A percentile compares a stretch with the other conserved stretches of the same genome.
Conservation (phyloP, 495 filamentous ascomycete species). For the Trichoderma erinaceum region DNA sequence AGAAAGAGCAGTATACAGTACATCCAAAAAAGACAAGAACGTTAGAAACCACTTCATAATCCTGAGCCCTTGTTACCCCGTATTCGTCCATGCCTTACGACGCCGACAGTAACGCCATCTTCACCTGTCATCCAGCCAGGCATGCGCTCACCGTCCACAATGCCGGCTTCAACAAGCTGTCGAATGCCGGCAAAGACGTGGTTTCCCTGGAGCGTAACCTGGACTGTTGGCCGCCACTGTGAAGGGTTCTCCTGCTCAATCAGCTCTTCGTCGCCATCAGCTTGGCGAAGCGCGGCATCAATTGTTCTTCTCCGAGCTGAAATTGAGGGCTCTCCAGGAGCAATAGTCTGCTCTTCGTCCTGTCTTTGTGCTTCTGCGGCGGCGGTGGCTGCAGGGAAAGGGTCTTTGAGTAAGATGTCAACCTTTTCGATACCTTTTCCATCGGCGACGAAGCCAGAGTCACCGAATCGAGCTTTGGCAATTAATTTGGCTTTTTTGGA, state of each 20-base stretch:
- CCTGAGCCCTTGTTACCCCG: conserved; percentile 43
- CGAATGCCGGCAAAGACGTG: conserved; percentile 81
- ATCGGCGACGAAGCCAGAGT: conserved; percentile 42
- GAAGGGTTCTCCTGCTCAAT: background rate
- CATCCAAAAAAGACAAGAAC: conserved; percentile 4
- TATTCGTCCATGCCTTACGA: conserved; percentile 57
- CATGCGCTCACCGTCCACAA: conserved; percentile 68
- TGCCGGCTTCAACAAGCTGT: conserved; percentile 64
- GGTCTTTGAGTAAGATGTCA: conserved; percentile 53
- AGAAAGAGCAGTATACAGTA: conserved; percentile 14
- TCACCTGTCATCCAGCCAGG: conserved; percentile 91
- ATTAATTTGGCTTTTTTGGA: conserved; percentile 40
- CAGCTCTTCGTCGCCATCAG: conserved; percentile 22
- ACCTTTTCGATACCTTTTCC: conserved; percentile 54
- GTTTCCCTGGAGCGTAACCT: conserved; percentile 61
- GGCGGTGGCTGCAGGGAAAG: conserved; percentile 42
- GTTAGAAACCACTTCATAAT: conserved; percentile 23
- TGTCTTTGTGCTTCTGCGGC: conserved; percentile 18
- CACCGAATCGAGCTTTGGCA: conserved; percentile 53
- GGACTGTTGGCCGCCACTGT: conserved; percentile 35
- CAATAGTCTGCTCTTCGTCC: conserved; percentile 25
- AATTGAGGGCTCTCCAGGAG: conserved; percentile 28
- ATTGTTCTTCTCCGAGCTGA: conserved; percentile 26
- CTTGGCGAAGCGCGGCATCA: conserved; percentile 24
- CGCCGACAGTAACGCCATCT: conserved; percentile 67